These are phyloP conservation scores for Alectoria sarmentosa DNA, from an alignment of 495 filamentous ascomycete species.

Conservation along the genomic window DNA sequence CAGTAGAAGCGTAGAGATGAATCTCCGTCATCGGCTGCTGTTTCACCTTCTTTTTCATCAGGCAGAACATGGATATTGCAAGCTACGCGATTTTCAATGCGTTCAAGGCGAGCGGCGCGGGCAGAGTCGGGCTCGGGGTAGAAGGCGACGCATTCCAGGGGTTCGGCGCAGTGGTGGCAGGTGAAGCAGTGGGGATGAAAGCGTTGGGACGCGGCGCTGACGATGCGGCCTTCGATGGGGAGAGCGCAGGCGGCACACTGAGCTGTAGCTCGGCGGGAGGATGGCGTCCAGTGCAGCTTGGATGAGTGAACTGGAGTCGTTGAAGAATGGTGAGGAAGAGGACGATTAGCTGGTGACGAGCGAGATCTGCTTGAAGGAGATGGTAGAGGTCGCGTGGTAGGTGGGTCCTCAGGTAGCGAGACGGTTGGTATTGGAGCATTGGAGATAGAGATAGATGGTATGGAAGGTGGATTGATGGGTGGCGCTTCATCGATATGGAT, in stretches of 20 bases:
- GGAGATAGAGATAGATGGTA: constrained; percentile 59
- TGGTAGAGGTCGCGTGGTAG: constrained; percentile 11
- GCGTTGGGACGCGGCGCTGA: constrained; percentile 69
- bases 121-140: constrained; percentile 77
- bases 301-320: constrained; percentile 25
- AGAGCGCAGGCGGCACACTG: constrained; percentile 76
- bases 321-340: constrained; percentile 27
- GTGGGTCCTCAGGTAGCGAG: constrained; percentile 24
- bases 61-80: constrained; percentile 51
- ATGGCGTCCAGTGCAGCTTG: constrained; percentile 26
- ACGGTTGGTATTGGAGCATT: constrained; percentile 34
- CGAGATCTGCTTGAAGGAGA: constrained; percentile 1
- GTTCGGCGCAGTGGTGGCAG: constrained; percentile 80
- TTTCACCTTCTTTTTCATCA: constrained; percentile 47
- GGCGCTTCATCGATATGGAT: constrained; percentile 27
- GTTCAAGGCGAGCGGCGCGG: constrained; percentile 60
- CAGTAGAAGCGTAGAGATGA: constrained; percentile 79
- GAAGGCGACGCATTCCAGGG: constrained; percentile 91
- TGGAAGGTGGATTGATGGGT: constrained; percentile 24
- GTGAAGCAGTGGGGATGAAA: constrained; percentile 94
- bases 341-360: constrained; percentile 17
- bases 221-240: constrained; percentile 82
- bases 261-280: constrained; percentile 58
- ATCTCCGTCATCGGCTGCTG: constrained; percentile 62
- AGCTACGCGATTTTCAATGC: constrained; percentile 46